Evolutionary conservation across 2,329 filamentous ascomycete genomes (phyloP).

Genomic region (Boeremia exigua): DNA sequence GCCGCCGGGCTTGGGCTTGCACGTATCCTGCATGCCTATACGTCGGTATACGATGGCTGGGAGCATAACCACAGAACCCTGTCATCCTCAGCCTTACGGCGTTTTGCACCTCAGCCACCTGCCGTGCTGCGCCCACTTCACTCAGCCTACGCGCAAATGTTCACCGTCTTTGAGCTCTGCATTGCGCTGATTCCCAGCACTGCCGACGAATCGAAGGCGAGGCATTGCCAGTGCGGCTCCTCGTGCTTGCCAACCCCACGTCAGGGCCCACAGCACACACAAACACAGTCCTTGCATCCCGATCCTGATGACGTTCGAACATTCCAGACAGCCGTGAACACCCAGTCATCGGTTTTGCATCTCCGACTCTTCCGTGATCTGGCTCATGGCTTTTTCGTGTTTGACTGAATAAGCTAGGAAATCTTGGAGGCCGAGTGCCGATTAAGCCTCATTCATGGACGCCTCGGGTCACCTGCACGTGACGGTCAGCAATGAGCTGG

Average conservation of each 20-base stretch:
- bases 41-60: slow-evolving; percentile 16
- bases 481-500: neutral
- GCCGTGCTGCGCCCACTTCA: neutral
- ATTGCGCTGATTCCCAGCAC: neutral
- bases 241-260: slow-evolving; percentile 6
- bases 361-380: slow-evolving; percentile 8
- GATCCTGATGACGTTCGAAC: slow-evolving; percentile 15
- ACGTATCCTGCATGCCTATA: slow-evolving; percentile 12
- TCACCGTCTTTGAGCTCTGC: neutral
- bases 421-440: slow-evolving; percentile 6
- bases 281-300: slow-evolving; percentile 5
- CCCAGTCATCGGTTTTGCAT: neutral
- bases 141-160: neutral
- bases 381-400: neutral
- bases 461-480: neutral
- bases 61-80: neutral
- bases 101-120: slow-evolving; percentile 15
- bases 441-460: neutral
- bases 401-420: slow-evolving; percentile 1
- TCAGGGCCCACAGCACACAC: slow-evolving; percentile 1
- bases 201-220: neutral
- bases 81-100: slow-evolving; percentile 14
- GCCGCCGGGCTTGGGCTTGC: slow-evolving; percentile 8
- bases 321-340: slow-evolving; percentile 8
- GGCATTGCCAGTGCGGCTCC: neutral